Evolutionary conservation across 2,329 filamentous ascomycete species (phyloP).

Genomic region (Aspergillus niger): DNA sequence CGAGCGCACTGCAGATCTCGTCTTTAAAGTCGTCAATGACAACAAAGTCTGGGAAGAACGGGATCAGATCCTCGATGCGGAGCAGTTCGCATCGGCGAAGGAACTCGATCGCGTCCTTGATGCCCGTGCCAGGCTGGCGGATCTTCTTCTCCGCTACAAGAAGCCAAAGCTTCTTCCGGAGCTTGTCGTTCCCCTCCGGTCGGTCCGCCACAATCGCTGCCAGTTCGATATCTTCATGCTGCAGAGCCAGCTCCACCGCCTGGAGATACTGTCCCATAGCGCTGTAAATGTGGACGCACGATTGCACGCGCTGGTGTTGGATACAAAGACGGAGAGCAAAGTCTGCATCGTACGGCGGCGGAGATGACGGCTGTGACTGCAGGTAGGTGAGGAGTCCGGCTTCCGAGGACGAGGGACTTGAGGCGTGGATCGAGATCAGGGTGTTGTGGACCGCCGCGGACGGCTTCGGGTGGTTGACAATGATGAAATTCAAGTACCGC

Average conservation of each 20-base stretch:
- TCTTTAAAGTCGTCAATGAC: slow-evolving; percentile 99
- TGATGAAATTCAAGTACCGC: slow-evolving; percentile 88
- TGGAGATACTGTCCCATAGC: slow-evolving; percentile 93
- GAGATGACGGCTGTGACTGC: slow-evolving; percentile 82
- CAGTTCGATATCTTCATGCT: slow-evolving; percentile 85
- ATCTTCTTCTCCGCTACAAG: slow-evolving; percentile 95
- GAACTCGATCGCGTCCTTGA: slow-evolving; percentile 92
- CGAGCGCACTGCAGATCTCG: slow-evolving; percentile 90
- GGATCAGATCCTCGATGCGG: slow-evolving; percentile 93
- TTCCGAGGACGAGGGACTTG: slow-evolving; percentile 80
- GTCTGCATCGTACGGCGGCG: slow-evolving; percentile 86
- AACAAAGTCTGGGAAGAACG: slow-evolving; percentile 98
- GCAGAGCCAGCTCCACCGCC: slow-evolving; percentile 87
- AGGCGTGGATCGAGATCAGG: slow-evolving; percentile 91
- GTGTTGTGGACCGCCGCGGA: slow-evolving; percentile 93
- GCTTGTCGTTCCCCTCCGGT: slow-evolving; percentile 70
- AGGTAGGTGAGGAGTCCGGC: slow-evolving; percentile 84
- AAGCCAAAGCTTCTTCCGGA: slow-evolving; percentile 94
- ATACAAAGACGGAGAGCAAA: slow-evolving; percentile 96
- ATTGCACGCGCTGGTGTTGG: slow-evolving; percentile 87
- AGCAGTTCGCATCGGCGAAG: slow-evolving; percentile 87
- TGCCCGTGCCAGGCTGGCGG: slow-evolving; percentile 73
- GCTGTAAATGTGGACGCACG: slow-evolving; percentile 95
- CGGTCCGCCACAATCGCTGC: slow-evolving; percentile 87
- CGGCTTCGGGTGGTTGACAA: slow-evolving; percentile 77